A percentile compares a stretch with the other conserved stretches of the same genome.
Evolutionary conservation across 75 land plant species (phyloP).

Genomic region (Selaginella tamariscina): DNA sequence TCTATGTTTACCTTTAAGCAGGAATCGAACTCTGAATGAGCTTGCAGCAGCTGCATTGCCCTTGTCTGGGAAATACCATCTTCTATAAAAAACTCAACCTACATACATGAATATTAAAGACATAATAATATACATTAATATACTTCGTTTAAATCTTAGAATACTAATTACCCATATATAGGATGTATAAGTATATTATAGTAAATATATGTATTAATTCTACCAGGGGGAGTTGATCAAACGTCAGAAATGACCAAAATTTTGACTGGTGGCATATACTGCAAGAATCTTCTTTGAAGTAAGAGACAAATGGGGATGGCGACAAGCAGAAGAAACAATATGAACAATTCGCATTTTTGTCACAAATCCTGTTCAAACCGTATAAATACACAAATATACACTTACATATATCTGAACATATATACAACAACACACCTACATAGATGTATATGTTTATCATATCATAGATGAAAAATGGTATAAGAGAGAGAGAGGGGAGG

Average conservation of each 20-base stretch:
- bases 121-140: neutral
- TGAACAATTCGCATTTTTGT: constrained; percentile 7
- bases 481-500: too few relatives aligned
- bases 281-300: constrained; percentile 17
- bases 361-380: too few relatives aligned
- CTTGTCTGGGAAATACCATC: constrained; percentile 23
- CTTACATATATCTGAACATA: too few relatives aligned
- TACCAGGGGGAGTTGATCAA: constrained; percentile 33
- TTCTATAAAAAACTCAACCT: constrained; percentile 30
- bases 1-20: neutral
- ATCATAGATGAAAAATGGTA: too few relatives aligned
- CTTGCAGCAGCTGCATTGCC: constrained; percentile 16
- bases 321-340: constrained; percentile 25
- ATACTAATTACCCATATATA: neutral
- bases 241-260: constrained; percentile 31
- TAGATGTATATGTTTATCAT: too few relatives aligned
- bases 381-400: too few relatives aligned
- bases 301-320: constrained; percentile 18
- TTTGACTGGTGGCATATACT: constrained; percentile 24
- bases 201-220: neutral
- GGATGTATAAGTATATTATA: neutral
- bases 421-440: too few relatives aligned
- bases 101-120: neutral
- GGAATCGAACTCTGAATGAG: constrained; percentile 5
- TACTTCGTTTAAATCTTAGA: neutral